Conservation (phyloP, 2,329 filamentous ascomycete species). For the Pseudocercospora musae region DNA sequence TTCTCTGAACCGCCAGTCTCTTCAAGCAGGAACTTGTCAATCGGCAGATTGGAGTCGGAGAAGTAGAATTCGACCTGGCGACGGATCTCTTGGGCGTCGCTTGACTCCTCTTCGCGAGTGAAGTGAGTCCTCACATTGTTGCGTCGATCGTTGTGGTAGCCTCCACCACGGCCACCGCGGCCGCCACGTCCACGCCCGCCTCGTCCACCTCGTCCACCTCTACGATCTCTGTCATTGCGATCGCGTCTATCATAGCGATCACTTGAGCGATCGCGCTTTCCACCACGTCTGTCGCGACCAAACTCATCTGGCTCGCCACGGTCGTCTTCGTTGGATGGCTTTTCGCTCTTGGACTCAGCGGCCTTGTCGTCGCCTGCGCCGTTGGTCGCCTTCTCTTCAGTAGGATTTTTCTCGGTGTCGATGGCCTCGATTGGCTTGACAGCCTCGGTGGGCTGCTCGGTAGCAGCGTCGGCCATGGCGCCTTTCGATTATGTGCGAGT, state of each 20-base stretch:
- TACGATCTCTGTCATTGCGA: constrained; percentile 14
- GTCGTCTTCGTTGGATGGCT: constrained; percentile 16
- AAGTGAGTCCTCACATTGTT: constrained; percentile 29
- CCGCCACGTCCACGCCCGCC: constrained; percentile 17
- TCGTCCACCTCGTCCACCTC: constrained; percentile 11
- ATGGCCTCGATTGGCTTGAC: constrained; percentile 20
- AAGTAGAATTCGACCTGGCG: constrained; percentile 97
- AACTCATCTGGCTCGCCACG: constrained; percentile 21
- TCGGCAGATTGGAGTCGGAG: constrained; percentile 82
- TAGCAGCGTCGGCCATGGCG: constrained; percentile 24
- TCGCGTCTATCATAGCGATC: constrained; percentile 16
- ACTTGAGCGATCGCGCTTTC: constrained; percentile 14
- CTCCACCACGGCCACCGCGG: constrained; percentile 13
- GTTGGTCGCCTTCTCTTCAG: constrained; percentile 1
- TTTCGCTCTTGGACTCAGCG: constrained; percentile 14
- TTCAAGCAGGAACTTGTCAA: constrained; percentile 82
- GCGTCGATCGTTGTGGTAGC: constrained; percentile 14
- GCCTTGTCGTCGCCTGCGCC: constrained; percentile 15
- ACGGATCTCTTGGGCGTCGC: constrained; percentile 77
- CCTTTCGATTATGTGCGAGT: neutral
- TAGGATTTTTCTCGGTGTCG: constrained; percentile 14
- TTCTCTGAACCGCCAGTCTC: constrained; percentile 75
- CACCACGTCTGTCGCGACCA: constrained; percentile 15
- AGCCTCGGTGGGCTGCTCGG: constrained; percentile 16
- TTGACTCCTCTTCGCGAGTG: constrained; percentile 61